Conservation (phyloP, 257 asterid species). For the Forsythia suspensa region DNA sequence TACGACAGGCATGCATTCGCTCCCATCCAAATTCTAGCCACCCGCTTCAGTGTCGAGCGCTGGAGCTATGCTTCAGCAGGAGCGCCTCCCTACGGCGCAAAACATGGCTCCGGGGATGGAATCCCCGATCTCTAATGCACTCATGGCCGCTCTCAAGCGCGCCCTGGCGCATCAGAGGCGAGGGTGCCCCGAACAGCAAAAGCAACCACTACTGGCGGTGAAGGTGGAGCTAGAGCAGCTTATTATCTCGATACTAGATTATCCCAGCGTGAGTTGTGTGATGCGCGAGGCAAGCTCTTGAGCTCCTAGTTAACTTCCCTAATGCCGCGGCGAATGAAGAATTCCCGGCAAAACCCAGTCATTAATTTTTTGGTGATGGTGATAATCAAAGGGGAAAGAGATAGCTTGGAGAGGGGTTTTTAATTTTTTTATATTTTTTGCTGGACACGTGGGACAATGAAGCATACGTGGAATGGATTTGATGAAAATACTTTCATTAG, state of each 20-base stretch:
- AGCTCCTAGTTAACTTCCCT: conserved; percentile 53
- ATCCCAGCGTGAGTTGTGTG: conserved; percentile 84
- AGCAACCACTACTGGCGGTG: conserved; percentile 80
- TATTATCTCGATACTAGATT: conserved; percentile 76
- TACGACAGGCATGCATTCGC: no score
- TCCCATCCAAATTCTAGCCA: no score
- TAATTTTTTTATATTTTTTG: no score
- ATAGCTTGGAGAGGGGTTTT: no score
- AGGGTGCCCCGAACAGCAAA: conserved; percentile 90
- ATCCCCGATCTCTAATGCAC: conserved; percentile 85
- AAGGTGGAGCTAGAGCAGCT: conserved; percentile 86
- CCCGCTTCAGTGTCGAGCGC: no score
- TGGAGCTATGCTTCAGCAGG: conserved; percentile 91
- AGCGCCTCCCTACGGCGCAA: conserved; percentile 73
- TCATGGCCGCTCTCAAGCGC: conserved; percentile 82
- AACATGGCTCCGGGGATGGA: conserved; percentile 47
- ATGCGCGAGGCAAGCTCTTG: conserved; percentile 87
- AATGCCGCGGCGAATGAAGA: no score
- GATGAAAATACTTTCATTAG: no score
- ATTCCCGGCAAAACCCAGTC: no score
- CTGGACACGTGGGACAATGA: no score
- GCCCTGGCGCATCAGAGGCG: conserved; percentile 89
- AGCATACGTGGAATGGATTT: no score
- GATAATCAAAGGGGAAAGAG: no score
- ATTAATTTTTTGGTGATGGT: no score